Evolutionary conservation across 768 basidiomycete species (phyloP).

Genomic region (Phylloporus rhodoxanthus): DNA sequence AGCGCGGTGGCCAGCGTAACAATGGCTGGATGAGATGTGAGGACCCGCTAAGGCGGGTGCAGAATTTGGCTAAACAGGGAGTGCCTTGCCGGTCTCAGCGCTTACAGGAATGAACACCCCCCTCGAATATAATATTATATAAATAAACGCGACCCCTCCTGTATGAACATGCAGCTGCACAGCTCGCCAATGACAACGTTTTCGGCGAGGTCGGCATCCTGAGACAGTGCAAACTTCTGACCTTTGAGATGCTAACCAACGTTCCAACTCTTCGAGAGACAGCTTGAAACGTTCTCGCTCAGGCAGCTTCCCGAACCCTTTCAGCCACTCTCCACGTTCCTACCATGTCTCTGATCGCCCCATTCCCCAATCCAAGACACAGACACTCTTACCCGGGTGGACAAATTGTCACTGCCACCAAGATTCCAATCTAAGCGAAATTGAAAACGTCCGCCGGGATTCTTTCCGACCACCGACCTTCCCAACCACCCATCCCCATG

Average conservation of each 20-base stretch:
- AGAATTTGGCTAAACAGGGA: slow-evolving; percentile 32
- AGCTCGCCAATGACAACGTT: slow-evolving; percentile 18
- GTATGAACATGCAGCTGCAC: background rate
- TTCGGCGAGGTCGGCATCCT: slow-evolving; percentile 17
- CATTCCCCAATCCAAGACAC: background rate
- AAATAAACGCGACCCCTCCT: background rate
- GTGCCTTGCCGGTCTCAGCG: slow-evolving; percentile 36
- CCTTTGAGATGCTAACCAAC: background rate
- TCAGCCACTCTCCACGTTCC: background rate
- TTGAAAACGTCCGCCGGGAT: slow-evolving; percentile 15
- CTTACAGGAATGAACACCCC: slow-evolving; percentile 21
- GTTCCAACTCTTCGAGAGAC: background rate
- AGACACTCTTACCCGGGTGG: background rate
- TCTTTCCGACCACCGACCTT: slow-evolving; percentile 7
- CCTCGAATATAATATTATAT: background rate
- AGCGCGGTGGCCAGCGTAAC: slow-evolving; percentile 37
- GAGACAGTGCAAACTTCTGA: slow-evolving; percentile 5
- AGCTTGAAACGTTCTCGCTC: background rate
- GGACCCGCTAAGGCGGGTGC: slow-evolving; percentile 29
- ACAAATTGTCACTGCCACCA: slow-evolving; percentile 17
- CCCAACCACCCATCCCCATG: background rate
- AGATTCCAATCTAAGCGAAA: slow-evolving; percentile 30
- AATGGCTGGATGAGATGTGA: slow-evolving; percentile 36
- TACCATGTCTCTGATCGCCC: background rate
- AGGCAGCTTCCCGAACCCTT: too few relatives aligned